Base-by-base conservation (phyloP, 2,329 filamentous ascomycete species). In the Intubia oerlemansii region DNA sequence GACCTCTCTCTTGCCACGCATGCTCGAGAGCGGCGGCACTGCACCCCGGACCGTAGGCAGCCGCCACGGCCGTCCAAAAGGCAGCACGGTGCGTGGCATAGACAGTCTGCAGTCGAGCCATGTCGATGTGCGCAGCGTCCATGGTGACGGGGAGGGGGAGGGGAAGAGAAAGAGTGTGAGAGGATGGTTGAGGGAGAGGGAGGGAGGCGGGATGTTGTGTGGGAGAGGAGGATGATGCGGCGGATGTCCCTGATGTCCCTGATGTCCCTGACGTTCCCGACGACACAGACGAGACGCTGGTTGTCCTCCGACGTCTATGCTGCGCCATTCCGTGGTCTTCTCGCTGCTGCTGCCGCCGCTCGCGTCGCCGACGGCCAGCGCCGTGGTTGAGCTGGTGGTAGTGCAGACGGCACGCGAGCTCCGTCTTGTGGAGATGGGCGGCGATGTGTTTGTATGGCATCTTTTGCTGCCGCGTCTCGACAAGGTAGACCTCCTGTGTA, bases 391-490 rank as follows among this genome's bases (percentile, higher is more conserved):
- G 63, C 45, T 88, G 79, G 44, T 90, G 79, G 47, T 80, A 85
- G 51, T 88, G 80, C 36, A 90, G 64, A 37, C 80, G 78, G 53
- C 79, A 90, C 27, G 79, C 79, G 34, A 88, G 59, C 54, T 88
- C 79, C 1, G 79, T 88, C 59, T 88, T 90, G 53, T 82, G 80
- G 40, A 88, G 56, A 42, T 84, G 74, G 34, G 73, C 67, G 33
- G 79, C 79, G 45, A 88, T 88, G 47, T 85, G 77, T 59, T 85
- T 88, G 53, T 88, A 88, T 1, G 79, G 79, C 70, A 85, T 81
- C 54, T 85, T 85, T 44, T 84, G 76, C 43, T 79, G 66, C 33
- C 79, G 75, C 35, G 76, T 84, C 51, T 82, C 76, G 35, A 88
- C 63, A 31, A 88, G 70, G 48, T 85, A 88, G 33, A 71, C 64